Conservation (phyloP, 2,329 filamentous ascomycete genomes). For the Cladosporium halotolerans region DNA sequence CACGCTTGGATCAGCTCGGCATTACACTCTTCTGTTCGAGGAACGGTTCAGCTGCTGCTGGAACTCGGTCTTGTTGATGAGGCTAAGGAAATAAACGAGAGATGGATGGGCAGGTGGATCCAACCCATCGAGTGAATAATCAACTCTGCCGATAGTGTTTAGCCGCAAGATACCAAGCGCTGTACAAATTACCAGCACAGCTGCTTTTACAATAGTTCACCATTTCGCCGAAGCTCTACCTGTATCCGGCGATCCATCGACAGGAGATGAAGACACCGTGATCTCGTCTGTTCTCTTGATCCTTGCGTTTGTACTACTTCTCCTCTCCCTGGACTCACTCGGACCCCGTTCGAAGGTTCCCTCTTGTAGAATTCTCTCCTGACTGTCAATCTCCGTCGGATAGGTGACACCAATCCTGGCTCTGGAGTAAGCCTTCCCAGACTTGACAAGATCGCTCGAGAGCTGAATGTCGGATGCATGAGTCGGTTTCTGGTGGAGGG, state of each 20-base stretch:
- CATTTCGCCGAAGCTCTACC: no score
- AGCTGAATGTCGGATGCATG: background rate
- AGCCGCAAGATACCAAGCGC: no score
- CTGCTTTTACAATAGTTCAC: no score
- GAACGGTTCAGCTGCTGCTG: conserved; percentile 58
- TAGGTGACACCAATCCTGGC: conserved; percentile 1
- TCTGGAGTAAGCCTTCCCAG: background rate
- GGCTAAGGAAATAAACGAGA: conserved; percentile 56
- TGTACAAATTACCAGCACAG: no score
- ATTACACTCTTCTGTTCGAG: conserved; percentile 60
- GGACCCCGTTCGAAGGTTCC: background rate
- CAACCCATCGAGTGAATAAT: background rate
- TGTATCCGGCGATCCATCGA: background rate
- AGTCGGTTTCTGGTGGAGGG: background rate
- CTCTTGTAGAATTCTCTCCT: background rate
- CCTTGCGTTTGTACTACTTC: background rate
- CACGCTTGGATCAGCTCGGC: conserved; percentile 66
- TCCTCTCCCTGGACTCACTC: background rate
- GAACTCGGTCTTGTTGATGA: conserved; percentile 63
- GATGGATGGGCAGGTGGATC: conserved; percentile 67
- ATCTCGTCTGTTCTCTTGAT: conserved; percentile 1
- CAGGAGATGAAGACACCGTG: background rate
- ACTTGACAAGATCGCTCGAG: background rate
- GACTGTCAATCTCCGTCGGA: background rate
- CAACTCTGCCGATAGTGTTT: no score